Percentiles rank a stretch among this genome's conserved stretches.
Evolutionary conservation across 2,329 filamentous ascomycete genomes (phyloP).

Genomic region (Arthrobotrys megalospora): DNA sequence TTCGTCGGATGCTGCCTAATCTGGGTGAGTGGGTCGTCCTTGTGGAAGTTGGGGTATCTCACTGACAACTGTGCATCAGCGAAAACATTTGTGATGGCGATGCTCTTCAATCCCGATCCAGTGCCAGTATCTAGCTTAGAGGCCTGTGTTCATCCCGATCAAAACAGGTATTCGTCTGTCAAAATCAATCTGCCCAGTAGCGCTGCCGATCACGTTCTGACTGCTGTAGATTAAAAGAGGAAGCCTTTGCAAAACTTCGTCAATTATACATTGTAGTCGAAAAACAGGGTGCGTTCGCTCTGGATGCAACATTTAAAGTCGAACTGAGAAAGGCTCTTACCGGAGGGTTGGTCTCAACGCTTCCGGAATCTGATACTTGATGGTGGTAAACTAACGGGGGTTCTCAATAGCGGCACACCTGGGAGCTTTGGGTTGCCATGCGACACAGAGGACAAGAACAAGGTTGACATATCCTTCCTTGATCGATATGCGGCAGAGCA

Average conservation of each 20-base stretch:
- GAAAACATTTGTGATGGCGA: conserved; percentile 94
- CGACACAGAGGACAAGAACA: conserved; percentile 72
- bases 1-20: conserved; percentile 95
- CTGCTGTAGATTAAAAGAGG: conserved; percentile 81
- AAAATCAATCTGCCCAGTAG: not conserved
- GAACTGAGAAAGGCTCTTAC: conserved; percentile 90
- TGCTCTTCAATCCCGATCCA: conserved; percentile 89
- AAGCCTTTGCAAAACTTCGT: conserved; percentile 84
- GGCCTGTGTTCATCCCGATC: conserved; percentile 82
- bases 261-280: conserved; percentile 85
- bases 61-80: conserved; percentile 69
- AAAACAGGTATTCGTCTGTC: conserved; percentile 70
- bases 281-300: conserved; percentile 68
- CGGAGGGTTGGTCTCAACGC: conserved; percentile 72
- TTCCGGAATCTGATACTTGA: not conserved
- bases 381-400: not conserved
- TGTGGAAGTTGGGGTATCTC: conserved; percentile 6
- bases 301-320: conserved; percentile 85
- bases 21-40: conserved; percentile 74
- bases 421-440: conserved; percentile 93
- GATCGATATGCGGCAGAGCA: conserved; percentile 88
- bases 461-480: conserved; percentile 79
- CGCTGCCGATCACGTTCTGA: conserved; percentile 64
- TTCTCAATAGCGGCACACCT: conserved; percentile 74
- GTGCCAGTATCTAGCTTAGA: conserved; percentile 86